Conservation (phyloP, 1,139 yeast species). For the Saccharomyces hybrid region DNA sequence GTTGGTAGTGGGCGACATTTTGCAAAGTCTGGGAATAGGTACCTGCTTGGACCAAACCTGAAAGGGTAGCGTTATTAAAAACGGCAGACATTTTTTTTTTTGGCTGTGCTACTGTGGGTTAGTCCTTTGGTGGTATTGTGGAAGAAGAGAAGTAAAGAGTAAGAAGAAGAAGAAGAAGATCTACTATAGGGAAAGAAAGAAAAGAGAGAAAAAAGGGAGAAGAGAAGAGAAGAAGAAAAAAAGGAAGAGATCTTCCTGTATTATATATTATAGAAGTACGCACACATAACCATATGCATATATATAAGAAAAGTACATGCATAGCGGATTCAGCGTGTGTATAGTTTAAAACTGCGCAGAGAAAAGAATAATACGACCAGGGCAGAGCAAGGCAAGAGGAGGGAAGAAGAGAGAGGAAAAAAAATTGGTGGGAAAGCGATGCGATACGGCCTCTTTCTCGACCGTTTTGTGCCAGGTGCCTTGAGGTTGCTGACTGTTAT, state of each 20-base stretch:
- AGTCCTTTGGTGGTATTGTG: neutral
- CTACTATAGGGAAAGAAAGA: neutral
- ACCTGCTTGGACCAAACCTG: constrained; percentile 25
- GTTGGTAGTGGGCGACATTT: constrained; percentile 34
- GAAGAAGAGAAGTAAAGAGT: neutral
- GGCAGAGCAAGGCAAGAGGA: neutral
- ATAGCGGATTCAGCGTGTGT: neutral
- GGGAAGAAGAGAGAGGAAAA: neutral
- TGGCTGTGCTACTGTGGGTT: neutral
- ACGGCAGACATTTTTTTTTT: constrained; percentile 25
- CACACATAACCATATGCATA: neutral
- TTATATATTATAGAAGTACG: neutral
- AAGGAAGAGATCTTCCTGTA: neutral
- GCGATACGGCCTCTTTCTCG: constrained; percentile 1
- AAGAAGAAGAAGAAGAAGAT: neutral
- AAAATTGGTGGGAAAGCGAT: neutral
- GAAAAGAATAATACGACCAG: neutral
- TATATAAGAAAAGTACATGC: neutral
- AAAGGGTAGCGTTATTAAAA: constrained; percentile 28
- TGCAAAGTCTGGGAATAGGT: constrained; percentile 32
- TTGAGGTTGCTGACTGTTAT: constrained; percentile 1
- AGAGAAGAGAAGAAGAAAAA: neutral
- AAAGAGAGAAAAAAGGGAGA: neutral
- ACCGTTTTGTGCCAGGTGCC: constrained; percentile 1
- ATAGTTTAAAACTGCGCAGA: constrained; percentile 1